These are phyloP conservation scores for Botrytis fragariae DNA, from an alignment of 2,329 filamentous ascomycete genomes.

Conservation along the genomic window DNA sequence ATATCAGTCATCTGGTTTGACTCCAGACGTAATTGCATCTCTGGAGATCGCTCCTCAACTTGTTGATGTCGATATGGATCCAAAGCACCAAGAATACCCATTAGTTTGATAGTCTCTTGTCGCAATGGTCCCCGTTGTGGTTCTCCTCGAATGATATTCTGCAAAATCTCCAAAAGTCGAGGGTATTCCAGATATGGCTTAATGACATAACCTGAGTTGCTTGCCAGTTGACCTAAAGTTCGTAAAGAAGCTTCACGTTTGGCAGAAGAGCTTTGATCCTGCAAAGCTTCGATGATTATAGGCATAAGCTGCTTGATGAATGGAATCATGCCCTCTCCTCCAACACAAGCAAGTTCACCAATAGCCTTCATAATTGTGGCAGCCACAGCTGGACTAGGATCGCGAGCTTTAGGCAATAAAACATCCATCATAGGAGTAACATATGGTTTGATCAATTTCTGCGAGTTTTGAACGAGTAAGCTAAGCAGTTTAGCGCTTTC, in stretches of 20 bases:
- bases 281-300: constrained; percentile 87
- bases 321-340: constrained; percentile 86
- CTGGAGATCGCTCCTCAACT: constrained; percentile 84
- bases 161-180: constrained; percentile 85
- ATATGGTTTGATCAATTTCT: constrained; percentile 90
- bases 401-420: constrained; percentile 86
- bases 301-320: constrained; percentile 94
- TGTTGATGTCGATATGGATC: constrained; percentile 97
- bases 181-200: constrained; percentile 94
- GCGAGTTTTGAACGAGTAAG: constrained; percentile 87
- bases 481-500: constrained; percentile 93
- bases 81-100: constrained; percentile 90
- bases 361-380: constrained; percentile 94
- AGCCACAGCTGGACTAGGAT: constrained; percentile 81
- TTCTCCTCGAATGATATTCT: constrained; percentile 92
- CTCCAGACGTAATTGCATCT: constrained; percentile 67
- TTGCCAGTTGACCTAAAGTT: constrained; percentile 87
- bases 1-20: constrained; percentile 79
- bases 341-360: constrained; percentile 89
- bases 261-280: constrained; percentile 85
- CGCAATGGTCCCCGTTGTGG: constrained; percentile 77
- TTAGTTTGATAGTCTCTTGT: constrained; percentile 92
- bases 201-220: constrained; percentile 97
- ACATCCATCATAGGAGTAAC: constrained; percentile 96
- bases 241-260: constrained; percentile 91